phyloP scores from a whole-genome alignment of 129 eudicot genomes.

The Scalesia atractyloides region DNA sequence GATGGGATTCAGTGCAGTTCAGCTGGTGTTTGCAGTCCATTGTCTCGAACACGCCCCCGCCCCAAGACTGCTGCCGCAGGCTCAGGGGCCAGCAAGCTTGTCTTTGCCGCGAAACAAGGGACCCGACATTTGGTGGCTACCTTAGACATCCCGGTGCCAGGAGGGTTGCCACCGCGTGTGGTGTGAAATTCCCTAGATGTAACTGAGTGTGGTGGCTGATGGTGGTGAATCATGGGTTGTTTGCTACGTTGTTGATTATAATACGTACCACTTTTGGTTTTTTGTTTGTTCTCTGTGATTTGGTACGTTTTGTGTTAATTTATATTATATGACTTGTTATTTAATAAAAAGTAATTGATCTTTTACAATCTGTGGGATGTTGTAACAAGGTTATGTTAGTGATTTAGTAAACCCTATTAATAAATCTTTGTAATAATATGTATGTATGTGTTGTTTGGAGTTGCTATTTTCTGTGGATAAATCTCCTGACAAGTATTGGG shows the following conservation, averaged over 20 bases:
- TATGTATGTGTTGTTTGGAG: no score
- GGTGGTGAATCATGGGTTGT: background rate
- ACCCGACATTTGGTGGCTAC: background rate
- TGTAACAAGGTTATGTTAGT: no score
- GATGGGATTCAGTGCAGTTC: background rate
- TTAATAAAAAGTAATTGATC: no score
- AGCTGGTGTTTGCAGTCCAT: slow-evolving; percentile 4
- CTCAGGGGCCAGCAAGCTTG: slow-evolving; percentile 1
- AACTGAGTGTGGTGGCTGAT: background rate
- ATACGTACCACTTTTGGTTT: no score
- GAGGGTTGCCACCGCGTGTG: background rate
- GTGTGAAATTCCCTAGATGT: background rate
- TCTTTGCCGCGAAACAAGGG: background rate
- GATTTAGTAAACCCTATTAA: no score
- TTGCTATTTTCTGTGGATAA: no score
- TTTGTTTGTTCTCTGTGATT: background rate
- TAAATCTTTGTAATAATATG: no score
- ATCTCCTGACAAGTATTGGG: no score
- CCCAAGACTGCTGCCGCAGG: slow-evolving; percentile 1
- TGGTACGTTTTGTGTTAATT: no score
- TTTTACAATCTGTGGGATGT: no score
- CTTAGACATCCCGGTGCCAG: slow-evolving; percentile 13
- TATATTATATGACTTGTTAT: no score
- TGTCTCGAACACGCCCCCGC: background rate
- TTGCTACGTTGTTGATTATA: background rate